These are phyloP conservation scores for Ascoidea asiatica DNA, from an alignment of 805 yeast species.

Conservation along the genomic window DNA sequence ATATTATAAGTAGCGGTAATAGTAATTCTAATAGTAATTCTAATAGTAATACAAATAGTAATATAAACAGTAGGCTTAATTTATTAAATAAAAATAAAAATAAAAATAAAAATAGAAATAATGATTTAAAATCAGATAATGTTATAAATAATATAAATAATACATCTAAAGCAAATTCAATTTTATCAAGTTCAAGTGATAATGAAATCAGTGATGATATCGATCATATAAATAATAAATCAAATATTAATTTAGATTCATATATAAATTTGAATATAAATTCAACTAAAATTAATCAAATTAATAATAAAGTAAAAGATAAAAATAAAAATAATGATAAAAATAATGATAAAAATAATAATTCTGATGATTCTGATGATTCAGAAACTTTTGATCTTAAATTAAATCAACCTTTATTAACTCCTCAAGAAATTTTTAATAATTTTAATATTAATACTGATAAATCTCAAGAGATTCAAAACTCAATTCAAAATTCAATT, in stretches of 20 bases:
- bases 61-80: neutral
- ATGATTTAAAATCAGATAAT: conserved; percentile 1
- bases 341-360: no score
- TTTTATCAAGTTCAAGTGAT: conserved; percentile 95
- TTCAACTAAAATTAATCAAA: neutral
- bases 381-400: neutral
- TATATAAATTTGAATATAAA: no score
- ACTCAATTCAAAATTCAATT: no score
- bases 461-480: no score
- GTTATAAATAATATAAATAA: conserved; percentile 5
- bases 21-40: conserved; percentile 6
- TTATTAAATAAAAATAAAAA: conserved; percentile 6
- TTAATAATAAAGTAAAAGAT: neutral
- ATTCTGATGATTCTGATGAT: neutral
- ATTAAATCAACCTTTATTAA: neutral
- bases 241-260: neutral
- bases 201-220: conserved; percentile 84
- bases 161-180: conserved; percentile 18
- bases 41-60: conserved; percentile 2
- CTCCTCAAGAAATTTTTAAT: neutral
- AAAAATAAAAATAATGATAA: no score
- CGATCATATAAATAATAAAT: conserved; percentile 29
- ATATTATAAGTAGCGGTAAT: conserved; percentile 9
- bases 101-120: conserved; percentile 7
- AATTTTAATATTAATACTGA: neutral